Percentiles rank a stretch among this genome's conserved stretches.
Evolutionary conservation across 176 grass and related monocot species (phyloP).

Genomic region (Aegilops speltoides): DNA sequence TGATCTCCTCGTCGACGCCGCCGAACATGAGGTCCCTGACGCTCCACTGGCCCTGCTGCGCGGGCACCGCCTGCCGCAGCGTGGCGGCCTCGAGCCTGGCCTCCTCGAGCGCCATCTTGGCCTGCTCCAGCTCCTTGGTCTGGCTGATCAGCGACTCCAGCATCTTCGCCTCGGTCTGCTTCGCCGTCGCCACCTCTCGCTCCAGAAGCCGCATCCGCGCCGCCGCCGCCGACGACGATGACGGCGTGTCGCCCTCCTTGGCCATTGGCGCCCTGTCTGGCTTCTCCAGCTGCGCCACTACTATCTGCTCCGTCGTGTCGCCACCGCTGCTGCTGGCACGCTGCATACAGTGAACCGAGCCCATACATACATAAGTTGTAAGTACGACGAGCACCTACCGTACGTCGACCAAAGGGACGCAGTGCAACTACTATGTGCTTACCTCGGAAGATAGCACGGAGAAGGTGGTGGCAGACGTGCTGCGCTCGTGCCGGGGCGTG

Average conservation of each 20-base stretch:
- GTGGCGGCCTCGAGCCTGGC: constrained; percentile 51
- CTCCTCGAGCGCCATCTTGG: constrained; percentile 87
- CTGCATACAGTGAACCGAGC: constrained; percentile 22
- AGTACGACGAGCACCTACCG: neutral
- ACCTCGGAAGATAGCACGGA: constrained; percentile 17
- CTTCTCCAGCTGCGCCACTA: constrained; percentile 11
- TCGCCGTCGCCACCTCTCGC: constrained; percentile 52
- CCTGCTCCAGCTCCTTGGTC: constrained; percentile 82
- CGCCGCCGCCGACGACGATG: neutral
- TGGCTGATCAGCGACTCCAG: constrained; percentile 64
- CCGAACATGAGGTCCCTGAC: constrained; percentile 59
- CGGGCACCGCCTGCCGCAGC: constrained; percentile 4
- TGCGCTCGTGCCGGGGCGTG: constrained; percentile 38
- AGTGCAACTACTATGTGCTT: neutral
- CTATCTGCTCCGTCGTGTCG: constrained; percentile 10
- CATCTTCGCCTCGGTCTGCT: constrained; percentile 78
- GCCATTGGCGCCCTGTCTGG: constrained; percentile 7
- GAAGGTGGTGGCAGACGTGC: constrained; percentile 26
- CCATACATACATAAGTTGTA: constrained; percentile 1
- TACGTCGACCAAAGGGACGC: neutral
- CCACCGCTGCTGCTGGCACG: neutral
- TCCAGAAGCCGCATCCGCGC: constrained; percentile 40
- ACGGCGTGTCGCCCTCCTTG: neutral
- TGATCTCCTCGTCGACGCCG: constrained; percentile 63
- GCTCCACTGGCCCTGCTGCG: constrained; percentile 30